Evolutionary conservation across 2,329 filamentous ascomycete genomes (phyloP).

Genomic region (Diaporthe citri): DNA sequence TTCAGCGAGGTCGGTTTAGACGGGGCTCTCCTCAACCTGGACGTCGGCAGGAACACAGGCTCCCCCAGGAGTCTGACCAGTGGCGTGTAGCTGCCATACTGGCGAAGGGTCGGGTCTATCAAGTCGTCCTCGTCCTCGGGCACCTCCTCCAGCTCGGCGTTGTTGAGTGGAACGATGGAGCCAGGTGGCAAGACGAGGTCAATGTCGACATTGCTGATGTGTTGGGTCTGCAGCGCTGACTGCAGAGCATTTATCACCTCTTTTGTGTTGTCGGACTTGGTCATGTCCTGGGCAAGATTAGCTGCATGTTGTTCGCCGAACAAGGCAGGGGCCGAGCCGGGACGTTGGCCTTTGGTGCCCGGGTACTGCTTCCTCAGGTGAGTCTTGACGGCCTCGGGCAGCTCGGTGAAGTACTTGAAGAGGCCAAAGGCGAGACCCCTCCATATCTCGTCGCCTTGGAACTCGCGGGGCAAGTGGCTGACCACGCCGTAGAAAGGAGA

Average conservation of each 20-base stretch:
- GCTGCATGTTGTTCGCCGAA: constrained; percentile 95
- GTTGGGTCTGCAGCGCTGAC: constrained; percentile 83
- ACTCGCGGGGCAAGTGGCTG: constrained; percentile 88
- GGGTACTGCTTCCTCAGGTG: constrained; percentile 73
- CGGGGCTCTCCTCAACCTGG: constrained; percentile 84
- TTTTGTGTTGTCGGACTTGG: constrained; percentile 80
- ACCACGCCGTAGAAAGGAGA: constrained; percentile 93
- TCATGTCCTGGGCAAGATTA: constrained; percentile 87
- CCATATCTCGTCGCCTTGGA: constrained; percentile 94
- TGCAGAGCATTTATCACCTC: constrained; percentile 81
- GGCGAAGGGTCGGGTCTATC: constrained; percentile 71
- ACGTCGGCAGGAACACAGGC: constrained; percentile 87
- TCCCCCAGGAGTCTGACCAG: constrained; percentile 86
- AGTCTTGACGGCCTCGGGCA: constrained; percentile 81
- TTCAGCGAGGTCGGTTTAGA: constrained; percentile 88
- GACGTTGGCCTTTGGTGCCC: constrained; percentile 65
- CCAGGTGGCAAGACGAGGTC: constrained; percentile 88
- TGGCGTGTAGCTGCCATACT: constrained; percentile 83
- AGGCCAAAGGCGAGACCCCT: constrained; percentile 92
- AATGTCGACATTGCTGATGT: constrained; percentile 86
- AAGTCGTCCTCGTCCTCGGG: constrained; percentile 75
- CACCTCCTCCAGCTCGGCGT: constrained; percentile 70
- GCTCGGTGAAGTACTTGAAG: constrained; percentile 92
- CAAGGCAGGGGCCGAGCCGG: constrained; percentile 75
- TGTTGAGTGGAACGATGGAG: constrained; percentile 75